Evolutionary conservation across 305 asterid genomes (phyloP).

Genomic region (Solanum chacoense): DNA sequence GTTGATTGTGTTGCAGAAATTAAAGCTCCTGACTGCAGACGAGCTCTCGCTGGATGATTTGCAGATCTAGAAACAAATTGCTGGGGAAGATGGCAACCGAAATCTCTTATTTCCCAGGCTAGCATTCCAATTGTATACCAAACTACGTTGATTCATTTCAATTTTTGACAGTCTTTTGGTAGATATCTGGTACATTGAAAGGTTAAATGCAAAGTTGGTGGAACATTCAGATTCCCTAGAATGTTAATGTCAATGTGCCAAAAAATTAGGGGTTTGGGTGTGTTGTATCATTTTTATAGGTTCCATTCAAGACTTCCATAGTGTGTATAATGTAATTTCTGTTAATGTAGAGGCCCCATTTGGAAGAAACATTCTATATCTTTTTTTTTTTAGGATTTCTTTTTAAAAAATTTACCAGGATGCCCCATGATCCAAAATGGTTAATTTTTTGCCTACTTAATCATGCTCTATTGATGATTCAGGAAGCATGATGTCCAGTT

Average conservation of each 20-base stretch:
- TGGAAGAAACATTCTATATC: neutral
- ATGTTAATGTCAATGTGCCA: neutral
- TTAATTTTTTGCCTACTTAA: neutral
- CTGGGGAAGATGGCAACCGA: constrained; percentile 6
- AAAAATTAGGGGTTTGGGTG: neutral
- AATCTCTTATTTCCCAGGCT: constrained; percentile 6
- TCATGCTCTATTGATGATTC: neutral
- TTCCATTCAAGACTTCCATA: neutral
- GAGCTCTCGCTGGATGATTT: constrained; percentile 34
- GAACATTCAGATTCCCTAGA: neutral
- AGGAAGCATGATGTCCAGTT: neutral
- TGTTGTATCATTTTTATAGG: constrained; percentile 2
- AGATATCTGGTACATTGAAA: neutral
- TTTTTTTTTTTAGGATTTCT: neutral
- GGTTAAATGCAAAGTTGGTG: neutral
- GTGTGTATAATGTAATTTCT: neutral
- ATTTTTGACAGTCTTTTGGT: neutral
- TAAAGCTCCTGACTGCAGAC: constrained; percentile 29
- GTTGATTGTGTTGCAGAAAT: constrained; percentile 22
- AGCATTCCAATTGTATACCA: constrained; percentile 13
- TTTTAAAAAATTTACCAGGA: neutral
- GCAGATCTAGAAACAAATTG: constrained; percentile 16
- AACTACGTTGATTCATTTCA: constrained; percentile 4
- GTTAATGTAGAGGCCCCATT: neutral
- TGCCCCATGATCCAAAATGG: neutral